Evolutionary conservation across 2,329 filamentous ascomycete genomes (phyloP), one percentile per base, ranked within the genome.

Genomic region (Ceratocystis papillata): DNA sequence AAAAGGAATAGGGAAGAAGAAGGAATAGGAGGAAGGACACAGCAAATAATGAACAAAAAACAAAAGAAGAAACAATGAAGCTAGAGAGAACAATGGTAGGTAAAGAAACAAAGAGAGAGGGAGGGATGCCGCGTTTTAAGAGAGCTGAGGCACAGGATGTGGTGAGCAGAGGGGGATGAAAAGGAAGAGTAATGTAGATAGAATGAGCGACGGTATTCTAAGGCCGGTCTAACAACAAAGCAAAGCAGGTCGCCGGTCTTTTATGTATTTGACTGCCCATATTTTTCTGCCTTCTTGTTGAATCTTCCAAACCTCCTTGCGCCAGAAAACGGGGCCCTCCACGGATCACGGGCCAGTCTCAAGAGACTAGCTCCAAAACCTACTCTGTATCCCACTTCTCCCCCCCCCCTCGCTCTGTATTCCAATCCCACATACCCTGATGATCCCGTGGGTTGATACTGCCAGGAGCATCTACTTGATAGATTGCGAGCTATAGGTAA

Each of bases 221-320:
- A 12, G 46, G n/a, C 22, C 46, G n/a, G n/a, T 1, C 46, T 50
- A 7, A 10, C 50, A 55, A 15, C 50, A 55, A 57, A 30, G 53
- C 22, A 57, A 57, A 28, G 53, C 25, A 57, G 53, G 53, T 28
- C 53, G 20, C 53, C 22, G 53, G 53, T 28, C 53, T 57, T 57
- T 57, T 57, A 57, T 57, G 25, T 30, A 15, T 55, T 22, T 25
- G 8, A 8, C 5, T 20, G 3, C 8, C 48, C 48, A n/a, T 12
- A 4, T 53, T 10, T 10, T 53, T 20, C n/a, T 10, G 48, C 5
- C 8, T 30, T 33, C 30, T 33, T 33, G 22, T 57, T 57, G 4
- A 28, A n/a, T 57, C 53, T 57, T 57, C 30, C 30, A 12, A 30
- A 28, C 53, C 7, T 57, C 17, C 53, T 33, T 33, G 30, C 53